A percentile compares a stretch with the other conserved stretches of the same genome.
phyloP scores from a whole-genome alignment of 1,284 basidiomycete genomes.

The Dichomitus squalens region DNA sequence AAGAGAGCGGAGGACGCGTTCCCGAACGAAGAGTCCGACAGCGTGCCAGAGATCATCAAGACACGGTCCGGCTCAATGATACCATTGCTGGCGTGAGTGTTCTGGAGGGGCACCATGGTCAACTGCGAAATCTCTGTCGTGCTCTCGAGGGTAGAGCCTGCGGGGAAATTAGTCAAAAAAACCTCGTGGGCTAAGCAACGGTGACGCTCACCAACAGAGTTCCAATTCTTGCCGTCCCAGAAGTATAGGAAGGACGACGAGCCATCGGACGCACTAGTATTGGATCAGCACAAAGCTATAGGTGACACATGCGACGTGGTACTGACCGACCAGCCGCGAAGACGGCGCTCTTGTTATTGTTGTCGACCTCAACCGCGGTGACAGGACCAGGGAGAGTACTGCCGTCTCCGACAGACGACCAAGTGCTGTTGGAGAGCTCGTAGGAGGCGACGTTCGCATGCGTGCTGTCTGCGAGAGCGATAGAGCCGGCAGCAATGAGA shows the following conservation, averaged over 20 bases:
- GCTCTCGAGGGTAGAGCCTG: constrained; percentile 57
- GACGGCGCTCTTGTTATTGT: constrained; percentile 79
- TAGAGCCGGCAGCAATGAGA: constrained; percentile 76
- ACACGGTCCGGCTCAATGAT: constrained; percentile 87
- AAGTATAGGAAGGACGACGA: constrained; percentile 73
- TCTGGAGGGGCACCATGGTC: constrained; percentile 86
- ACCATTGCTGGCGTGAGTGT: constrained; percentile 67
- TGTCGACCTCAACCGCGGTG: constrained; percentile 85
- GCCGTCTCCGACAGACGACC: constrained; percentile 72
- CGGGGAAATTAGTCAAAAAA: background rate
- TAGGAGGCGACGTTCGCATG: constrained; percentile 61
- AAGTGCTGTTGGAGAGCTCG: constrained; percentile 74
- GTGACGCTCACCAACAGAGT: constrained; percentile 53
- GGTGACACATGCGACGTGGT: background rate
- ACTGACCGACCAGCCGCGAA: constrained; percentile 87
- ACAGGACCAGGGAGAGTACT: constrained; percentile 84
- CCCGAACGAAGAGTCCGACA: constrained; percentile 74
- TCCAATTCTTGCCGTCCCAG: constrained; percentile 84
- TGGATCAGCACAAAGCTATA: background rate
- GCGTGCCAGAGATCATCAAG: constrained; percentile 85
- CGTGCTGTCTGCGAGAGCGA: constrained; percentile 50
- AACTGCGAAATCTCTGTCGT: constrained; percentile 78
- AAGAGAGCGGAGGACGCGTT: constrained; percentile 85
- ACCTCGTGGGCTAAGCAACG: background rate
- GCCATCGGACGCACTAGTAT: constrained; percentile 47